Evolutionary conservation across 495 filamentous ascomycete species (phyloP), one percentile per base, ranked within the genome.

Genomic region (Trichoderma gamsii): DNA sequence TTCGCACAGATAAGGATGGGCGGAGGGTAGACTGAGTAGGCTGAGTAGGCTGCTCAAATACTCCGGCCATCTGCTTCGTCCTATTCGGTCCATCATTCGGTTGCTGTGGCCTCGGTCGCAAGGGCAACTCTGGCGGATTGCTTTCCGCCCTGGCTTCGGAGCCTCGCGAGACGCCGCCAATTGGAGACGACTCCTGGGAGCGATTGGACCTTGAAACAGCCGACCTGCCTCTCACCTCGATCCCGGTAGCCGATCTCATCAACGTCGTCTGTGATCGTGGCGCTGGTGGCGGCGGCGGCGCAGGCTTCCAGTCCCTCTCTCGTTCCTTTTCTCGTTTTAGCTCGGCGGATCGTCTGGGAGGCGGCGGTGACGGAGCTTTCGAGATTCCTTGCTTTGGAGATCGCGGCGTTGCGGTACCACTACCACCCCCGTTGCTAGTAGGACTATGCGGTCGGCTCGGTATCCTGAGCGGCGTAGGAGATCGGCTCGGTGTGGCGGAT

Each of bases 111-210:
- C 70, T 68, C 12, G 82, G 80, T 21, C 79, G 77, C n/a, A 73
- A 76, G 63, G 77, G 83, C 38, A 80, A 71, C 65, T 79, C 73
- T 6, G 83, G 79, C 41, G 79, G 78, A 23, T 66, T 56, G 9
- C 77, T 79, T 7, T 81, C 80, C 38, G 80, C 77, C 67, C 82
- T 76, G 64, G 85, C 90, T 66, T 86, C 89, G 16, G 87, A 86
- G 71, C 89, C 96, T 67, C 87, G 89, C 16, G 94, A 93, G 13
- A 93, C 94, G 41, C 93, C 97, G 76, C 82, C 93, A 73, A 99
- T 97, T 0, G 95, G 94, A 7, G 95, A 97, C 0, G 90, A 79
- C 67, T 73, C 78, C 23, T 44, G 35, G 11, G 63, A 41, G 18
- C 21, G 18, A 23, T 43, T 65, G 7, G 35, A 15, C 63, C 23